Conservation (phyloP, 2,329 filamentous ascomycete genomes). For the Blastomyces percursus region DNA sequence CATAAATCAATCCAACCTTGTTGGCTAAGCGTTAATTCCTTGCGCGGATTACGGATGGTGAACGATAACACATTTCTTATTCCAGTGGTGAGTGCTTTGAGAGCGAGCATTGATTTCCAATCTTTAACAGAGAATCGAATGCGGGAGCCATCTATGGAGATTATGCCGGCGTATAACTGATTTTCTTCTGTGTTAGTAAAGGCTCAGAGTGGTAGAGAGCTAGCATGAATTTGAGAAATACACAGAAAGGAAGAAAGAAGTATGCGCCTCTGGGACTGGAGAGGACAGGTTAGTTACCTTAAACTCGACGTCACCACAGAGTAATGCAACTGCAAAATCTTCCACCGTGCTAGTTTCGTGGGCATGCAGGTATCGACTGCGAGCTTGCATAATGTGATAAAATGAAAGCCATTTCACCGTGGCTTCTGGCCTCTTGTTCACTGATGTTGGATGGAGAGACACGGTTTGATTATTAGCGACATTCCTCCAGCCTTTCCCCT, state of each 20-base stretch:
- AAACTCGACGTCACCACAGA: constrained; percentile 81
- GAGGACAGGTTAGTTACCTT: constrained; percentile 42
- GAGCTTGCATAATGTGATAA: constrained; percentile 94
- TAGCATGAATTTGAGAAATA: constrained; percentile 8
- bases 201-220: neutral
- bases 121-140: constrained; percentile 72
- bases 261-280: neutral
- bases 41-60: constrained; percentile 46
- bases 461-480: constrained; percentile 88
- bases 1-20: constrained; percentile 64
- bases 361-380: constrained; percentile 67
- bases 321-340: constrained; percentile 68
- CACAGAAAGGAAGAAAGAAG: neutral
- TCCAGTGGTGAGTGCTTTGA: constrained; percentile 66
- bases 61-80: constrained; percentile 64
- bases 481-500: constrained; percentile 80
- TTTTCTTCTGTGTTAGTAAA: neutral
- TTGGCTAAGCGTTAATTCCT: constrained; percentile 47
- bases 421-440: constrained; percentile 58
- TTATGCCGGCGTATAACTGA: constrained; percentile 73
- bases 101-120: constrained; percentile 83
- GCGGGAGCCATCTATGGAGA: constrained; percentile 78
- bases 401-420: constrained; percentile 73
- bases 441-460: constrained; percentile 73
- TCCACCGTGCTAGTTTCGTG: constrained; percentile 77